A percentile compares a stretch with the other conserved stretches of the same genome.
Conservation (phyloP, 441 rosid genomes). For the Capsella rubella region DNA sequence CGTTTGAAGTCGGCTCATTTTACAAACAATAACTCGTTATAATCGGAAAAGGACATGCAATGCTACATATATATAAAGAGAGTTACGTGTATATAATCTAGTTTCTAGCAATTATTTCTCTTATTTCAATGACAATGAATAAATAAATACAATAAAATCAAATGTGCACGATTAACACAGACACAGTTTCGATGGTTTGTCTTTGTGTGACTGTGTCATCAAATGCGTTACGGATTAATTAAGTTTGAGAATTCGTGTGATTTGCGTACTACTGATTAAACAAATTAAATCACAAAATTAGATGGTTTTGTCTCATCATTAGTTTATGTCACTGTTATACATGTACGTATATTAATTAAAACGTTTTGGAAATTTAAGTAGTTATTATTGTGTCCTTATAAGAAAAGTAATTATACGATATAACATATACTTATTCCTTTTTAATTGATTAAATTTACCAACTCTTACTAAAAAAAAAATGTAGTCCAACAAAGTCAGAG, state of each 20-base stretch:
- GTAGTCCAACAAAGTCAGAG: background rate
- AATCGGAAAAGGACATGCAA: conserved; percentile 7
- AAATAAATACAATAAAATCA: background rate
- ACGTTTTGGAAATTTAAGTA: conserved; percentile 8
- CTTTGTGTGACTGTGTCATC: too few species aligned
- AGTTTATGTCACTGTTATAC: background rate
- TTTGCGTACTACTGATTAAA: background rate
- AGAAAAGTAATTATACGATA: background rate
- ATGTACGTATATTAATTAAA: background rate
- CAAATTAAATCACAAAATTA: conserved; percentile 15
- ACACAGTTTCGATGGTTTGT: too few species aligned
- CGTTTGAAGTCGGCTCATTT: conserved; percentile 23
- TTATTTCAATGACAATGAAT: background rate
- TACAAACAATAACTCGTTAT: background rate
- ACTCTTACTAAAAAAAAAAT: background rate
- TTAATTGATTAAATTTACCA: background rate
- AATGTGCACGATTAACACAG: background rate
- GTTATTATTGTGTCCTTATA: background rate
- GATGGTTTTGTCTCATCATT: conserved; percentile 23
- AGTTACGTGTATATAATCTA: background rate
- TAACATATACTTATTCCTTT: background rate
- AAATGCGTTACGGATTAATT: too few species aligned
- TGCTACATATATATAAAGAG: background rate
- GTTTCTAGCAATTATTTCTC: conserved; percentile 17
- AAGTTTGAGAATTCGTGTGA: background rate